Conservation (phyloP, 345 rosid genomes). For the Gossypium rotundifolium region DNA sequence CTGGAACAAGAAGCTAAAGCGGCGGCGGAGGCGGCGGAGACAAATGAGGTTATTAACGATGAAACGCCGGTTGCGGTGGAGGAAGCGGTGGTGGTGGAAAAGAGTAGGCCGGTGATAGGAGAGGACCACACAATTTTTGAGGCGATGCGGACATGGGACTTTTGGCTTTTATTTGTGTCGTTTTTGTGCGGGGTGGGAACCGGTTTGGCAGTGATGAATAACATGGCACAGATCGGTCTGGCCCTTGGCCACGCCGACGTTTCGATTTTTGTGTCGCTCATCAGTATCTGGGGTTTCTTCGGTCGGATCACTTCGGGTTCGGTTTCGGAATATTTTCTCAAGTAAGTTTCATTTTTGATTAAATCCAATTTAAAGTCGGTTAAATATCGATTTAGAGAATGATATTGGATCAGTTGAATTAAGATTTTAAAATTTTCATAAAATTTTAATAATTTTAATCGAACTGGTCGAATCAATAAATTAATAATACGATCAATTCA, state of each 20-base stretch:
- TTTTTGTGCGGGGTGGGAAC: slow-evolving; percentile 90
- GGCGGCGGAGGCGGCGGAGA: slow-evolving; percentile 3
- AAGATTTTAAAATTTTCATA: too few relatives aligned
- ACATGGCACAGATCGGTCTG: slow-evolving; percentile 87
- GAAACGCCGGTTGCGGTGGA: slow-evolving; percentile 1
- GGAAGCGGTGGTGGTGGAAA: slow-evolving; percentile 17
- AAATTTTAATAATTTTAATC: too few relatives aligned
- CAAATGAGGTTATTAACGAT: not conserved
- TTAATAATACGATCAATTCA: too few relatives aligned
- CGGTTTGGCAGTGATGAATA: slow-evolving; percentile 82
- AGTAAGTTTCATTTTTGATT: slow-evolving; percentile 30
- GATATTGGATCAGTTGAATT: too few relatives aligned
- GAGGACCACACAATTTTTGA: slow-evolving; percentile 91
- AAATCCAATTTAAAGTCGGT: too few relatives aligned
- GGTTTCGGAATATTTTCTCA: slow-evolving; percentile 68
- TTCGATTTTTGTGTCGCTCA: slow-evolving; percentile 78
- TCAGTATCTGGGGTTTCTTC: slow-evolving; percentile 88
- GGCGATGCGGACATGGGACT: slow-evolving; percentile 57
- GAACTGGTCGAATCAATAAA: rapidly evolving
- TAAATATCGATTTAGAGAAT: too few relatives aligned
- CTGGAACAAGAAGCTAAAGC: slow-evolving; percentile 22
- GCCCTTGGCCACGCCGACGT: slow-evolving; percentile 86
- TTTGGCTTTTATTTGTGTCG: slow-evolving; percentile 79
- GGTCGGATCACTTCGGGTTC: slow-evolving; percentile 83
- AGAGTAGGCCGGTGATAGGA: slow-evolving; percentile 52